These are phyloP conservation scores for Silene latifolia DNA, from an alignment of 148 eudicot species.

Conservation along the genomic window DNA sequence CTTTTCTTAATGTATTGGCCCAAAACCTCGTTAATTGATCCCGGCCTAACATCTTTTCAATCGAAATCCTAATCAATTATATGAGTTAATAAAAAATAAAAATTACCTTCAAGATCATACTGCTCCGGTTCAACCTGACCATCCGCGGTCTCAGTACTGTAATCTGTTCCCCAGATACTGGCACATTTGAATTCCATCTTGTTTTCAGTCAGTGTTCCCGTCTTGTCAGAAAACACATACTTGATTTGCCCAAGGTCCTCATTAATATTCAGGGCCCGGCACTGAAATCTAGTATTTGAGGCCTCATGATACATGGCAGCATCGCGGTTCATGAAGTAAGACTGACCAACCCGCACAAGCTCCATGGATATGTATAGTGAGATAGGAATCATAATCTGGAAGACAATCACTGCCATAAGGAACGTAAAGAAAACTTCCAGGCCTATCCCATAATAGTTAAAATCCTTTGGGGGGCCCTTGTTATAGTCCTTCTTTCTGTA, in stretches of 20 bases:
- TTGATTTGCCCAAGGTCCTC: constrained; percentile 97
- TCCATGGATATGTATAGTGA: constrained; percentile 98
- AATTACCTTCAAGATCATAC: constrained; percentile 55
- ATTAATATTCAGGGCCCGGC: constrained; percentile 92
- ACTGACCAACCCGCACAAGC: constrained; percentile 98
- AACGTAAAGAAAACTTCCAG: constrained; percentile 84
- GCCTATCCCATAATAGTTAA: constrained; percentile 78
- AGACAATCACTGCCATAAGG: constrained; percentile 95
- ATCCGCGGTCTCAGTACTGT: constrained; percentile 38
- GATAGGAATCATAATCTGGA: constrained; percentile 96
- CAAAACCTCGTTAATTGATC: too few species aligned
- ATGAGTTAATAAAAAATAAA: background rate
- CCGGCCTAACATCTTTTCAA: too few species aligned
- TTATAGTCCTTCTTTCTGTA: constrained; percentile 70
- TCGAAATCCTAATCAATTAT: too few species aligned
- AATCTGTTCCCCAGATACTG: constrained; percentile 84
- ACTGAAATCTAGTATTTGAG: constrained; percentile 76
- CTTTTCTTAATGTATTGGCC: too few species aligned
- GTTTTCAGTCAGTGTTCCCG: constrained; percentile 97
- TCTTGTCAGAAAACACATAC: constrained; percentile 96
- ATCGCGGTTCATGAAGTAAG: constrained; percentile 91
- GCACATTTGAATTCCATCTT: constrained; percentile 98
- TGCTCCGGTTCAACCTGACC: constrained; percentile 40
- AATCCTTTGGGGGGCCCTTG: constrained; percentile 37
- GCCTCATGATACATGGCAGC: constrained; percentile 59